Conservation (phyloP, 352 stramenopile genomes). For the Phytophthora agathidicida region DNA sequence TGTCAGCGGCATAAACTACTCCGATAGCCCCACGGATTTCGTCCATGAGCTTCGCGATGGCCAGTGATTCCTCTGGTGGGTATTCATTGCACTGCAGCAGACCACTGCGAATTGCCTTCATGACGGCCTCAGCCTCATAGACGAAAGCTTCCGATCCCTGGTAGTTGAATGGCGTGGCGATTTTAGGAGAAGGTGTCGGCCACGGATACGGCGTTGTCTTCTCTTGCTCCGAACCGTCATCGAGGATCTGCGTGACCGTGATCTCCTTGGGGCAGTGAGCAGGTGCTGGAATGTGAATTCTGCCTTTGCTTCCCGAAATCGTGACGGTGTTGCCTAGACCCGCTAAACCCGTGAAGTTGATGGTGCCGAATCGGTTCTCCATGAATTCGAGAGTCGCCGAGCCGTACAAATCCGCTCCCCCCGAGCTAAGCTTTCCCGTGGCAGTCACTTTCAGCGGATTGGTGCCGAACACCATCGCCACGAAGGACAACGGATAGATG, state of each 20-base stretch:
- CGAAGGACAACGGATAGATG: constrained; percentile 80
- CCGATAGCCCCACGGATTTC: constrained; percentile 64
- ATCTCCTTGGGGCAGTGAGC: constrained; percentile 61
- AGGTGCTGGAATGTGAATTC: constrained; percentile 63
- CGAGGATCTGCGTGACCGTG: constrained; percentile 36
- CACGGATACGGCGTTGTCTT: constrained; percentile 49
- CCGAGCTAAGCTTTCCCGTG: constrained; percentile 43
- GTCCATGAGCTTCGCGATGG: constrained; percentile 75
- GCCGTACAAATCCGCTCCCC: constrained; percentile 57
- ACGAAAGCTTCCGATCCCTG: constrained; percentile 54
- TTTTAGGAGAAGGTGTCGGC: constrained; percentile 26
- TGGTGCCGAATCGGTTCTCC: constrained; percentile 48
- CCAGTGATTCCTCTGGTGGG: constrained; percentile 64
- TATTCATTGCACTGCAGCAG: constrained; percentile 62
- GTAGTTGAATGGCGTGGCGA: constrained; percentile 55
- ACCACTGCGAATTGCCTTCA: constrained; percentile 48
- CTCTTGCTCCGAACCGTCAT: constrained; percentile 33
- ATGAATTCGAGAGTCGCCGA: constrained; percentile 60
- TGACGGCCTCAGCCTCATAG: constrained; percentile 81
- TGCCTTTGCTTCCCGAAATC: constrained; percentile 78
- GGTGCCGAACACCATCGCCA: constrained; percentile 68
- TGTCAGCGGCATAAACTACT: constrained; percentile 58
- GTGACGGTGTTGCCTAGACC: constrained; percentile 65
- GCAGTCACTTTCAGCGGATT: constrained; percentile 51
- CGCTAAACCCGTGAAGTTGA: constrained; percentile 62